Percentiles rank a stretch among this genome's conserved stretches.
These are phyloP conservation scores for Umbelopsis vinacea DNA, from an alignment of 192 early-diverging fungal genomes.

Conservation along the genomic window DNA sequence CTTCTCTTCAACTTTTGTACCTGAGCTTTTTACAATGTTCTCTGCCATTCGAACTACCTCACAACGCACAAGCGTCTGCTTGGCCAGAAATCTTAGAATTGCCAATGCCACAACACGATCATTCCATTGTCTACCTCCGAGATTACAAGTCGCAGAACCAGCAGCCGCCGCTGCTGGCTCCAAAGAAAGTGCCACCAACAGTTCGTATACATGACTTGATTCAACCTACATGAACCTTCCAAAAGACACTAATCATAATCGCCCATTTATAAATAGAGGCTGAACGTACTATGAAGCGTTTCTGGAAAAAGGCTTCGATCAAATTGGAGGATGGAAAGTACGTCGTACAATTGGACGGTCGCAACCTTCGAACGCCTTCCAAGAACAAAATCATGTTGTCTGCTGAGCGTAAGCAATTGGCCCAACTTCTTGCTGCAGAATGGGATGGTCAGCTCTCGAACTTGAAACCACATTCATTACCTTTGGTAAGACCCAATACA, in stretches of 20 bases:
- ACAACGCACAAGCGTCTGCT: not conserved
- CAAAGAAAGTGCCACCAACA: conserved; percentile 9
- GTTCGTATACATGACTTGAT: not conserved
- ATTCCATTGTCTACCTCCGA: not conserved
- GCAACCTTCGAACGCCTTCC: conserved; percentile 81
- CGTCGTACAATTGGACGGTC: conserved; percentile 73
- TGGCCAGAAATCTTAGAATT: not conserved
- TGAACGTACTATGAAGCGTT: conserved; percentile 59
- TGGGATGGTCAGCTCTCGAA: conserved; percentile 89
- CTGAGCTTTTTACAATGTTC: not conserved
- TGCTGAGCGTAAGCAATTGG: conserved; percentile 62
- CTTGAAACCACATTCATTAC: conserved; percentile 84
- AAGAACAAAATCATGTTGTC: conserved; percentile 70
- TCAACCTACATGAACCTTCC: not conserved
- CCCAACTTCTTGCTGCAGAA: conserved; percentile 85
- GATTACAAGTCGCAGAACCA: not conserved
- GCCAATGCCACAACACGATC: not conserved
- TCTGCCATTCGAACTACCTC: conserved; percentile 5
- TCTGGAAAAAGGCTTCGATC: conserved; percentile 63
- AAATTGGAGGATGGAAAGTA: conserved; percentile 50
- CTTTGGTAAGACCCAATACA: conserved; percentile 64
- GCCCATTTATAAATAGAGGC: conserved; percentile 30
- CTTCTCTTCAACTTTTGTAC: not conserved
- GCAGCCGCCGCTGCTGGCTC: not conserved
- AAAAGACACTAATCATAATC: too few relatives aligned